These are phyloP conservation scores for Stachybotrys elegans DNA, from an alignment of 2,329 filamentous ascomycete genomes.

Conservation along the genomic window DNA sequence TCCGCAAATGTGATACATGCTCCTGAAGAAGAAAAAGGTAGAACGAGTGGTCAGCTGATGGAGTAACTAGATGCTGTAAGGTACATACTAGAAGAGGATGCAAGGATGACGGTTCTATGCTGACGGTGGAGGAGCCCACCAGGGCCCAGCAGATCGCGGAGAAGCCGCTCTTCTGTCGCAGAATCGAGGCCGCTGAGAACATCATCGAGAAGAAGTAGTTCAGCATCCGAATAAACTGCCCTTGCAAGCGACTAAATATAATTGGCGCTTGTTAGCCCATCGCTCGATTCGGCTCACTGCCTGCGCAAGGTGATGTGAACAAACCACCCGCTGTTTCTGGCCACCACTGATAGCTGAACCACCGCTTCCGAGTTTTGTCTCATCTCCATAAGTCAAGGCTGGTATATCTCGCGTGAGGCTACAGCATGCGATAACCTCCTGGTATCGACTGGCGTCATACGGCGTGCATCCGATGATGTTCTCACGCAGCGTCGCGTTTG, in stretches of 20 bases:
- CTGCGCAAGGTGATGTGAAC: no score
- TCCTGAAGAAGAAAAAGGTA: no score
- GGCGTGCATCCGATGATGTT: background rate
- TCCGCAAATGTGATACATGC: background rate
- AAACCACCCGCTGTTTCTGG: slow-evolving; percentile 1
- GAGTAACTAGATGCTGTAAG: background rate
- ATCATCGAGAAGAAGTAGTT: slow-evolving; percentile 18
- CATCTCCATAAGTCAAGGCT: background rate
- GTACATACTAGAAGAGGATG: slow-evolving; percentile 8
- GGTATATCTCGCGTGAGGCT: background rate
- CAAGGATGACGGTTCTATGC: slow-evolving; percentile 9
- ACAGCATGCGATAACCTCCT: background rate
- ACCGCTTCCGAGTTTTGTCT: background rate
- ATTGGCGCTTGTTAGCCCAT: background rate
- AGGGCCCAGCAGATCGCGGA: slow-evolving; percentile 10
- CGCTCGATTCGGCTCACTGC: no score
- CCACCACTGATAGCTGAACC: background rate
- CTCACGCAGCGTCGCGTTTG: background rate
- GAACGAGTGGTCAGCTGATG: no score
- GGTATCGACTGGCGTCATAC: background rate
- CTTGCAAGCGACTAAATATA: slow-evolving; percentile 14
- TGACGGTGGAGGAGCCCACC: slow-evolving; percentile 10
- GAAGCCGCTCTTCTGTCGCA: slow-evolving; percentile 13
- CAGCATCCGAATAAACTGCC: slow-evolving; percentile 16
- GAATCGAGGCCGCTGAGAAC: slow-evolving; percentile 22